A percentile compares a stretch with the other conserved stretches of the same genome.
Evolutionary conservation across 331 rosid genomes (phyloP).

Genomic region (Acacia concinna): DNA sequence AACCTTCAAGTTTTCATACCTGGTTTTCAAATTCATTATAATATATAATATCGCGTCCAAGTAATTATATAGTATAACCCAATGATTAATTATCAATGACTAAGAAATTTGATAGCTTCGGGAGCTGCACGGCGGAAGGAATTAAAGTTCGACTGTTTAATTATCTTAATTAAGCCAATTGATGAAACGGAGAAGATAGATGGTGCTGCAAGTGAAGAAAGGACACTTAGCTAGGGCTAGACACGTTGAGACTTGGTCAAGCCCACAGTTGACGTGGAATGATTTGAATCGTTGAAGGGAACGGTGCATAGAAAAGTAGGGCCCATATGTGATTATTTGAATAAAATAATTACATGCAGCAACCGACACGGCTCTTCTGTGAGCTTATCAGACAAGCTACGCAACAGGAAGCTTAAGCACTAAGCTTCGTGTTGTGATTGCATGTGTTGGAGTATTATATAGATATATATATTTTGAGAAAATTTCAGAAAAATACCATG

Average conservation of each 20-base stretch:
- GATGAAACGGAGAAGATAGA: neutral
- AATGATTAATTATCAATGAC: neutral
- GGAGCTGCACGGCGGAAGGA: neutral
- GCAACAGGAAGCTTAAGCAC: conserved; percentile 49
- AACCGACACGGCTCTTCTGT: conserved; percentile 39
- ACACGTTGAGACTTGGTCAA: neutral
- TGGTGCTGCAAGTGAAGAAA: neutral
- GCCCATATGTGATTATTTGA: neutral
- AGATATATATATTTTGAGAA: too few species aligned
- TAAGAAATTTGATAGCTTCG: neutral
- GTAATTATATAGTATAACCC: neutral
- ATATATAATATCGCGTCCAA: neutral
- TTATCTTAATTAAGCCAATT: neutral
- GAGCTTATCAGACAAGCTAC: conserved; percentile 56
- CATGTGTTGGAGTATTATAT: neutral
- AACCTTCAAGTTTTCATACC: conserved; percentile 6
- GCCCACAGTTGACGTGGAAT: neutral
- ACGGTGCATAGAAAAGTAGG: neutral
- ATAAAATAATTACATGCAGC: conserved; percentile 6
- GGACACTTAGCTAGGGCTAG: neutral
- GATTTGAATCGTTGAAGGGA: neutral
- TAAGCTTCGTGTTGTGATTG: conserved; percentile 36
- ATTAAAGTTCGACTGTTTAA: neutral
- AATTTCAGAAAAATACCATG: too few species aligned
- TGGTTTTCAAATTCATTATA: neutral